Conservation (phyloP, 1,284 basidiomycete genomes). For the Dichomitus squalens region DNA sequence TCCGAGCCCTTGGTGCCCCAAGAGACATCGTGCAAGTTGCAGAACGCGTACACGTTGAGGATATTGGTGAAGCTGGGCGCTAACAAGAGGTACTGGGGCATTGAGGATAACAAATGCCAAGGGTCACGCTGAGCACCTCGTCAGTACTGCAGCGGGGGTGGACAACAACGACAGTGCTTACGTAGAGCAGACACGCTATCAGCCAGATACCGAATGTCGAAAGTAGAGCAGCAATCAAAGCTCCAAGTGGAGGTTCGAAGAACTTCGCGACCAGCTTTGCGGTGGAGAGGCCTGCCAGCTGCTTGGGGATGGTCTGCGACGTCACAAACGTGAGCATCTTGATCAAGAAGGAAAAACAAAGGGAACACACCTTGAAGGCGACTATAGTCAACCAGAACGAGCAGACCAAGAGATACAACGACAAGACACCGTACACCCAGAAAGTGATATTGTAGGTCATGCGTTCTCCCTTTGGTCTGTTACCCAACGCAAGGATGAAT, state of each 20-base stretch:
- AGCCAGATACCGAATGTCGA: conserved; percentile 89
- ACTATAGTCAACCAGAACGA: conserved; percentile 83
- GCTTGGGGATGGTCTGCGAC: conserved; percentile 57
- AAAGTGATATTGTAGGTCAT: conserved; percentile 82
- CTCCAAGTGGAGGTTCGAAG: conserved; percentile 77
- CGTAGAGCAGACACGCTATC: conserved; percentile 87
- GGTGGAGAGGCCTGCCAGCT: conserved; percentile 51
- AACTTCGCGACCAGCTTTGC: conserved; percentile 54
- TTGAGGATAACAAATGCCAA: conserved; percentile 98
- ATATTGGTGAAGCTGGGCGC: conserved; percentile 94
- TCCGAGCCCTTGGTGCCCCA: conserved; percentile 98
- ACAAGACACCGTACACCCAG: conserved; percentile 79
- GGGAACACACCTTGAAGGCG: conserved; percentile 66
- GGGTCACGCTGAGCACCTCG: conserved; percentile 75
- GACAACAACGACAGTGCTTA: conserved; percentile 43
- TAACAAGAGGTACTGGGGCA: conserved; percentile 88
- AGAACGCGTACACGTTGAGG: conserved; percentile 96
- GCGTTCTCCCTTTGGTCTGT: conserved; percentile 94
- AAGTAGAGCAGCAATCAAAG: conserved; percentile 85
- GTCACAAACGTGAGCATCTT: too few relatives aligned
- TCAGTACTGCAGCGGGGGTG: conserved; percentile 1
- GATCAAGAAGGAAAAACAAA: not conserved
- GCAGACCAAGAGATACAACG: conserved; percentile 82
- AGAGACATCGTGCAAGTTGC: conserved; percentile 90
- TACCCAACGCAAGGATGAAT: conserved; percentile 95